Evolutionary conservation across 139 green algal genomes (phyloP).

Genomic region (Chlorella sp.): DNA sequence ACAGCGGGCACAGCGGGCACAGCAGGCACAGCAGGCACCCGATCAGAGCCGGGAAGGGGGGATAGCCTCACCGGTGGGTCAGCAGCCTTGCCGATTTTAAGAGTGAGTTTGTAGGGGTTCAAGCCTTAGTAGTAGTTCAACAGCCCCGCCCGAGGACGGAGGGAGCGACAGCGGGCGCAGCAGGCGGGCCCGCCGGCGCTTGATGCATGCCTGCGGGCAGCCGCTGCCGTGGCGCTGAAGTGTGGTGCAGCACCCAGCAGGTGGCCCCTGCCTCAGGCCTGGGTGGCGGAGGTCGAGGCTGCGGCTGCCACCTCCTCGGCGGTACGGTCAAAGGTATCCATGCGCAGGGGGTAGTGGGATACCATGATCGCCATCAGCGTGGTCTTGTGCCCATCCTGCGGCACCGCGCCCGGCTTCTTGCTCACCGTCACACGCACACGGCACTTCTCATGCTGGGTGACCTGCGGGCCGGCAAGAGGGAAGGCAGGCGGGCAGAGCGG

Average conservation of each 20-base stretch:
- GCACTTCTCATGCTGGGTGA: slow-evolving; percentile 3
- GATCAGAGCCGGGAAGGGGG: too few relatives aligned
- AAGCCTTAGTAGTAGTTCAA: too few relatives aligned
- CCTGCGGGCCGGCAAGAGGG: not conserved
- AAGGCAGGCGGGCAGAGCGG: too few relatives aligned
- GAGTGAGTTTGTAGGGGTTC: too few relatives aligned
- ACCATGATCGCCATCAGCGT: slow-evolving; percentile 14
- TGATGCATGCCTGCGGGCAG: too few relatives aligned
- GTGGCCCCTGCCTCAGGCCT: not conserved
- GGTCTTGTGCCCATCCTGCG: slow-evolving; percentile 17
- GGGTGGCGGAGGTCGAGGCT: not conserved
- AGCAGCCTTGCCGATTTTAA: too few relatives aligned
- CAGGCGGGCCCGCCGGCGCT: too few relatives aligned
- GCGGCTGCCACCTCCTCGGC: not conserved
- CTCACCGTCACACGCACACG: slow-evolving; percentile 22
- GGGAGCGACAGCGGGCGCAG: too few relatives aligned
- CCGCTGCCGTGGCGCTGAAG: too few relatives aligned
- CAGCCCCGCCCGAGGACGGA: too few relatives aligned
- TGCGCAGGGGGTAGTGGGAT: slow-evolving; percentile 11
- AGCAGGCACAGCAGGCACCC: not conserved
- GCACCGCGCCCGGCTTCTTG: slow-evolving; percentile 13
- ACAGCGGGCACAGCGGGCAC: not conserved
- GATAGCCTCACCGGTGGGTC: too few relatives aligned
- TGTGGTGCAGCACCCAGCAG: too few relatives aligned
- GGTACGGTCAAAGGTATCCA: slow-evolving; percentile 6